Percentiles rank a stretch among this genome's conserved stretches.
Conservation (phyloP, 257 asterid species). For the Solanum paucissectum region DNA sequence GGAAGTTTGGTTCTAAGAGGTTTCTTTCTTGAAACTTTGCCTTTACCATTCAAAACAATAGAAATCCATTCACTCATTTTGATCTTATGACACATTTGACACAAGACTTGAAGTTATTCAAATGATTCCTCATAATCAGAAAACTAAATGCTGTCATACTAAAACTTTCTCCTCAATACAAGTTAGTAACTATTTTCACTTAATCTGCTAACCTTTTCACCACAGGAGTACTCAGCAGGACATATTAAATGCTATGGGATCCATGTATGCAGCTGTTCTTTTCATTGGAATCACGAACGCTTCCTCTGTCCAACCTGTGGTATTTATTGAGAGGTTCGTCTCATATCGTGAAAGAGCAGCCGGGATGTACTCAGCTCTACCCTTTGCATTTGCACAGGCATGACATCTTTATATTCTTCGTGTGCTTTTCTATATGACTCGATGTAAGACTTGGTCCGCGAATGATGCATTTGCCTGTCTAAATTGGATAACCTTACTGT, state of each 20-base stretch:
- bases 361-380: slow-evolving; percentile 90
- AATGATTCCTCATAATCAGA: background rate
- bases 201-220: background rate
- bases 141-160: background rate
- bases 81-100: background rate
- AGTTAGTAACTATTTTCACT: background rate
- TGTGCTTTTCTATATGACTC: background rate
- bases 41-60: background rate
- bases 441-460: background rate
- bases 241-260: slow-evolving; percentile 88
- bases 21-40: slow-evolving; percentile 10
- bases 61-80: background rate
- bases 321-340: slow-evolving; percentile 68
- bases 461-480: background rate
- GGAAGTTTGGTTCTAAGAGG: slow-evolving; percentile 88
- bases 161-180: background rate
- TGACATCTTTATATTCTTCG: background rate
- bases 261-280: slow-evolving; percentile 88
- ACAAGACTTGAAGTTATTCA: background rate
- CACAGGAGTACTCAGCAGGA: slow-evolving; percentile 72
- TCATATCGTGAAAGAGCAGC: slow-evolving; percentile 88
- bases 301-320: slow-evolving; percentile 74
- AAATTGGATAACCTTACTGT: background rate
- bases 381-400: slow-evolving; percentile 91
- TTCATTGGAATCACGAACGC: slow-evolving; percentile 81